Evolutionary conservation across 2,329 filamentous ascomycete species (phyloP), one percentile per base, ranked within the genome.

Genomic region (Teratosphaeria nubilosa): DNA sequence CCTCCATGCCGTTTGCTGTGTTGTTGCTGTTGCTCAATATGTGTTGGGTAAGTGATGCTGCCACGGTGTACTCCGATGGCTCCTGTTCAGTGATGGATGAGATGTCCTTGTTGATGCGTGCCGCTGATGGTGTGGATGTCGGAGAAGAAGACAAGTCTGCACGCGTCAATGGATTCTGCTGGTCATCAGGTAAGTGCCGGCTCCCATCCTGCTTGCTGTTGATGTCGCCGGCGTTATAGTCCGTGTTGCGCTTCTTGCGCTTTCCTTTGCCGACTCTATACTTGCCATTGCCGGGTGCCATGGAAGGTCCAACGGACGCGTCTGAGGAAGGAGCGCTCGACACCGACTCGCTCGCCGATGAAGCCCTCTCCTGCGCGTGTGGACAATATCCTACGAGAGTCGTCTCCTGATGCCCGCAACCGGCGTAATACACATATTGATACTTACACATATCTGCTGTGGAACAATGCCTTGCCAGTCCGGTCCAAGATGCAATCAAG

Each of bases 371-470:
- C 34, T 14, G 34, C 16, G 41, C 41, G 7, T 22, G 6, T 11
- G 41, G 9, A 48, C 41, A 48, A 10, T 48, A 48, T 22, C 41
- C 16, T 16, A 48, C 16, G 6, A 70, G 61, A 13, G 66, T 51
- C 10, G 65, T 63, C 51, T 69, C 57, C 51, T 69, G 65, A 57
- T 72, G 70, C 24, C 61, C 58, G 58, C 70, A 72, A 53, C 62
- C 56, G 25, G 60, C 54, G 58, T 65, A 71, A 60, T 68, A 69
- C 62, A 64, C 59, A 56, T 70, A 69, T 52, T 60, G 63, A 64
- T 69, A 70, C 24, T 60, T 59, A 58, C 70, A 72, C 70, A 72
- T 72, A 13, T 22, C 41, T 22, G 41, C 41, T 22, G 41, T 22
- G n/a, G 41, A 48, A 48, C n/a, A 5, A 48, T 48, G 41, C 20